These are phyloP conservation scores for Fusarium burgessii DNA, from an alignment of 2,329 filamentous ascomycete species.

Conservation along the genomic window DNA sequence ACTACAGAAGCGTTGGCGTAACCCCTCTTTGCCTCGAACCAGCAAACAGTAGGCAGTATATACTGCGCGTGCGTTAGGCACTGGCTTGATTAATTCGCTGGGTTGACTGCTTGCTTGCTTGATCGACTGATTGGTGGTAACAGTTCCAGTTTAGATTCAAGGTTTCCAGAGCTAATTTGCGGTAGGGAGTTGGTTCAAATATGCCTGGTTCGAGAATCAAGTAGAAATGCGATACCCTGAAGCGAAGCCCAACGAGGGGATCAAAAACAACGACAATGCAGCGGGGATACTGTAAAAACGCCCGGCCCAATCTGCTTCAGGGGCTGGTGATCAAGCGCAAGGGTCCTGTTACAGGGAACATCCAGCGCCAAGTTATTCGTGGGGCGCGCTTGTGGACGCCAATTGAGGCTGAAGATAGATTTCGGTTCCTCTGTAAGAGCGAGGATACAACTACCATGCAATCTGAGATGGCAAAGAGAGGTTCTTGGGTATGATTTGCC, in stretches of 20 bases:
- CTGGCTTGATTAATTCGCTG: constrained; percentile 23
- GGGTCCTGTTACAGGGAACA: constrained; percentile 26
- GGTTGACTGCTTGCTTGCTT: constrained; percentile 21
- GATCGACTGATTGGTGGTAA: constrained; percentile 28
- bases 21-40: constrained; percentile 42
- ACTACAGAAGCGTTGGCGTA: constrained; percentile 45
- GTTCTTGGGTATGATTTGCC: not conserved
- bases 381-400: constrained; percentile 1
- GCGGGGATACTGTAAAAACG: constrained; percentile 27
- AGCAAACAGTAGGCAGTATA: constrained; percentile 37
- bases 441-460: constrained; percentile 9
- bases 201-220: constrained; percentile 14
- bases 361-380: constrained; percentile 14
- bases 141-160: constrained; percentile 13
- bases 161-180: constrained; percentile 22
- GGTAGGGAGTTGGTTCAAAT: constrained; percentile 18
- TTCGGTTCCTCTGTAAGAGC: constrained; percentile 15
- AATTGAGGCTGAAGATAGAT: constrained; percentile 9
- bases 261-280: constrained; percentile 26
- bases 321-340: constrained; percentile 30
- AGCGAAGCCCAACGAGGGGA: constrained; percentile 29
- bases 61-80: constrained; percentile 36
- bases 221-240: constrained; percentile 15
- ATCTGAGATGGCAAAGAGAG: constrained; percentile 3
- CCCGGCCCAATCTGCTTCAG: constrained; percentile 35